These are phyloP conservation scores for Nannochloropsis salina DNA, from an alignment of 108 stramenopile genomes.

Conservation along the genomic window DNA sequence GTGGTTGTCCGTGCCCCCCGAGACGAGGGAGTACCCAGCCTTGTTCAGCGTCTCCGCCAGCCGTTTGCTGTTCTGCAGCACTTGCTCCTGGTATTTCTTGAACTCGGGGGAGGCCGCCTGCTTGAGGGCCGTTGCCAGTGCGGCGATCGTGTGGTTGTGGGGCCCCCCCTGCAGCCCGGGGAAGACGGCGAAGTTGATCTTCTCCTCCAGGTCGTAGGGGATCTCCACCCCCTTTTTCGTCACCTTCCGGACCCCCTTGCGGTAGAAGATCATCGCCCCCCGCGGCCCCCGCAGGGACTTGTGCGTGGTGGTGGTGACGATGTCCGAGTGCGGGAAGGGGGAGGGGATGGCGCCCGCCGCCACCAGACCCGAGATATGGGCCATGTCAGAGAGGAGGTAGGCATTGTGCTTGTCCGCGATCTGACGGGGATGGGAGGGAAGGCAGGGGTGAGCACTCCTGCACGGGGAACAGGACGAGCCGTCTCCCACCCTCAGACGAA, in stretches of 20 bases:
- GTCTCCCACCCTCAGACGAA: no score
- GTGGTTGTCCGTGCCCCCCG: slow-evolving; percentile 99
- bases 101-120: slow-evolving; percentile 86
- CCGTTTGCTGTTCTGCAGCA: slow-evolving; percentile 46
- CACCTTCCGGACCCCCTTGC: slow-evolving; percentile 48
- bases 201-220: slow-evolving; percentile 89
- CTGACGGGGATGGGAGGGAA: not conserved
- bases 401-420: slow-evolving; percentile 88
- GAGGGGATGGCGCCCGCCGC: slow-evolving; percentile 90
- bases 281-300: slow-evolving; percentile 97
- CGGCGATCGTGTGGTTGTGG: slow-evolving; percentile 99
- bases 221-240: slow-evolving; percentile 91
- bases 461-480: not conserved
- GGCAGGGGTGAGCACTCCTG: not conserved
- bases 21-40: slow-evolving; percentile 83
- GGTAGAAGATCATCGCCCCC: slow-evolving; percentile 99
- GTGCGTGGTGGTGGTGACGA: slow-evolving; percentile 99
- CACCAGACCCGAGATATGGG: slow-evolving; percentile 97
- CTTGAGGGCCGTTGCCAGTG: slow-evolving; percentile 88
- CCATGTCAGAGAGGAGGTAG: slow-evolving; percentile 96
- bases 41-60: slow-evolving; percentile 68
- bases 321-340: slow-evolving; percentile 93
- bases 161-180: slow-evolving; percentile 98
- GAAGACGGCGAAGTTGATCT: slow-evolving; percentile 96
- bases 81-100: slow-evolving; percentile 76